phyloP scores from a whole-genome alignment of 495 filamentous ascomycete species.

The Neurospora sp. region DNA sequence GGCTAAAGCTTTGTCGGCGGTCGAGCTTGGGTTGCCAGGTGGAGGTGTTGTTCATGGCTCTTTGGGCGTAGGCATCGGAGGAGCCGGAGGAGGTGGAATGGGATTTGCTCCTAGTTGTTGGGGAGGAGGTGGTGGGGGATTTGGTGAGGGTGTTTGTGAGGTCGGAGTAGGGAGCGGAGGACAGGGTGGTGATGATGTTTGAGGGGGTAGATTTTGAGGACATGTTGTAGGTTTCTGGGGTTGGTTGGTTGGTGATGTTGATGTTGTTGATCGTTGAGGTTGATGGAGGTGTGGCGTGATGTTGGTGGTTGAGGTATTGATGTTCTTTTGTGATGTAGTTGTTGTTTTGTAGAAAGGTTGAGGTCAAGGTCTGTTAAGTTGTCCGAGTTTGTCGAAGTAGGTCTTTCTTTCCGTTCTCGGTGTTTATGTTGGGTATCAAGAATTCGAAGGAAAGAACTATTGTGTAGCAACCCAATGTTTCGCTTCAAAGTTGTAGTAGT shows the following conservation, averaged over 20 bases:
- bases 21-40: conserved; percentile 35
- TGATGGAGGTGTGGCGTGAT: background rate
- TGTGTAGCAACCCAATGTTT: background rate
- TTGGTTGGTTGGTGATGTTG: background rate
- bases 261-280: no score
- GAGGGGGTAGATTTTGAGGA: background rate
- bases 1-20: conserved; percentile 37
- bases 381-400: background rate
- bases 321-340: background rate
- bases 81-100: no score
- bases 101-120: background rate
- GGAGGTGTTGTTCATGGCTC: conserved; percentile 26
- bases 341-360: background rate
- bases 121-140: conserved; percentile 3
- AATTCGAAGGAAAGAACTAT: background rate
- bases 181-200: background rate
- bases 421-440: background rate
- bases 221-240: background rate
- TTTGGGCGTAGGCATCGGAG: conserved; percentile 17
- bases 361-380: no score
- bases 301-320: background rate
- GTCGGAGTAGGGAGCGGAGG: background rate
- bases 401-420: background rate
- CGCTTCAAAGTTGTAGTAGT: background rate
- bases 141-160: background rate